Base-by-base conservation (phyloP, 768 basidiomycete species). In the Tricholoma saponaceum region DNA sequence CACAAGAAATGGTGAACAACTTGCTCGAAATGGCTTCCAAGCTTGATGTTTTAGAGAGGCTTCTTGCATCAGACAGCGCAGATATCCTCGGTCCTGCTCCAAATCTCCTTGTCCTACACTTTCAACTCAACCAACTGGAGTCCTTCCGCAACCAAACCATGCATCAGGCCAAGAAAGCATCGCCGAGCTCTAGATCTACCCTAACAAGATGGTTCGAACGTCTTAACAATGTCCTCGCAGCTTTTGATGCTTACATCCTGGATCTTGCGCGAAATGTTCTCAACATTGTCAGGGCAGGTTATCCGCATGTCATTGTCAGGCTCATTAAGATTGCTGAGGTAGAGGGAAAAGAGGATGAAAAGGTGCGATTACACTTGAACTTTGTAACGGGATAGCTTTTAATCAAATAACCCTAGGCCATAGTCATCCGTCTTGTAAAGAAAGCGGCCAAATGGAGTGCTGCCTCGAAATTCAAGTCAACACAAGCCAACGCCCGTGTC, bases 1-100 rank as follows among this genome's bases (percentile, higher is more conserved):
- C 95, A 0, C 92, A 95, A 68, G 94, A 96, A 62, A 95, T 97
- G 86, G 90, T 98, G 62, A 86, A 87, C 63, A 96, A 95, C 66
- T 81, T 98, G 41, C 78, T 92, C n/a, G 89, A 91, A 52, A 97
- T 98, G 92, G 87, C 89, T 62, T 78, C 86, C 22, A 89, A 89
- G 67, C 83, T 98, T 14, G 86, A 90, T 62, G 73, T 83, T 59
- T 77, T 98, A 46, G 86, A 93, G 64, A 79, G 80, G 26, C 83
- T 95, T 79, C 83, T 99, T 32, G 82, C 80, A 28, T 74, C 77
- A 2, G 95, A 95, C 68, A 83, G 83, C 54, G 73, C 81, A 56
- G 84, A 93, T 64, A 87, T 92, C n/a, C 72, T 89, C 41, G 94
- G 95, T 0, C 89, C 94, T 16, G 89, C 93, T 4, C 86, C 87